These are phyloP conservation scores for Fusarium oligoseptatum DNA, from an alignment of 2,329 filamentous ascomycete species.

Conservation along the genomic window DNA sequence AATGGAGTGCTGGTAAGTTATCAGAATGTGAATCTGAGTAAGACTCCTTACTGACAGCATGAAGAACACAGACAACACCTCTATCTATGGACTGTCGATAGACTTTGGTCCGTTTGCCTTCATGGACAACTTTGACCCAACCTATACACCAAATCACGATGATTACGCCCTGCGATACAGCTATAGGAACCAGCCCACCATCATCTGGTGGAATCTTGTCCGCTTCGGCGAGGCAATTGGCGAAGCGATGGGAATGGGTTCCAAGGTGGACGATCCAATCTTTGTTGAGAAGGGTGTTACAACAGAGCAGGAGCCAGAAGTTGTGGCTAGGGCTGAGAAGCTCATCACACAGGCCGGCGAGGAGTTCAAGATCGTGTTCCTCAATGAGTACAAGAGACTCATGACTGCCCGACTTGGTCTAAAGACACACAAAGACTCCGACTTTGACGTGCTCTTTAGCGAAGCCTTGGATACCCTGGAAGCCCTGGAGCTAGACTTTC, in stretches of 20 bases:
- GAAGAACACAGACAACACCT: conserved; percentile 95
- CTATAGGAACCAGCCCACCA: conserved; percentile 93
- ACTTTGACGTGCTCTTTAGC: conserved; percentile 87
- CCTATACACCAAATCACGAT: conserved; percentile 97
- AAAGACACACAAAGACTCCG: conserved; percentile 74
- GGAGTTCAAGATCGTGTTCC: conserved; percentile 89
- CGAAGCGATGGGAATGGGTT: conserved; percentile 85
- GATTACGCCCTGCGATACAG: conserved; percentile 88
- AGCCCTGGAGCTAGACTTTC: conserved; percentile 88
- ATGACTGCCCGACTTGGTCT: conserved; percentile 87
- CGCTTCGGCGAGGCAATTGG: conserved; percentile 90
- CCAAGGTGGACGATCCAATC: conserved; percentile 75
- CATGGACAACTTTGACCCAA: conserved; percentile 95
- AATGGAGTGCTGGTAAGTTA: conserved; percentile 82
- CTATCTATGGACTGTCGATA: conserved; percentile 86
- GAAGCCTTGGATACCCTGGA: conserved; percentile 86
- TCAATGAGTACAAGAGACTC: conserved; percentile 88
- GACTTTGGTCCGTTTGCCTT: conserved; percentile 99
- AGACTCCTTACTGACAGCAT: conserved; percentile 43
- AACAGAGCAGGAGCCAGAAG: conserved; percentile 71
- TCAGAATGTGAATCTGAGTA: not conserved
- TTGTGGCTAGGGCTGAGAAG: conserved; percentile 84
- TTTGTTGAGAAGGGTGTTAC: conserved; percentile 81
- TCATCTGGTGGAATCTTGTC: conserved; percentile 99
- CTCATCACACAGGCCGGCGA: conserved; percentile 85